Evolutionary conservation across 2,329 filamentous ascomycete genomes (phyloP).

Genomic region (Decorospora gaudefroyi): DNA sequence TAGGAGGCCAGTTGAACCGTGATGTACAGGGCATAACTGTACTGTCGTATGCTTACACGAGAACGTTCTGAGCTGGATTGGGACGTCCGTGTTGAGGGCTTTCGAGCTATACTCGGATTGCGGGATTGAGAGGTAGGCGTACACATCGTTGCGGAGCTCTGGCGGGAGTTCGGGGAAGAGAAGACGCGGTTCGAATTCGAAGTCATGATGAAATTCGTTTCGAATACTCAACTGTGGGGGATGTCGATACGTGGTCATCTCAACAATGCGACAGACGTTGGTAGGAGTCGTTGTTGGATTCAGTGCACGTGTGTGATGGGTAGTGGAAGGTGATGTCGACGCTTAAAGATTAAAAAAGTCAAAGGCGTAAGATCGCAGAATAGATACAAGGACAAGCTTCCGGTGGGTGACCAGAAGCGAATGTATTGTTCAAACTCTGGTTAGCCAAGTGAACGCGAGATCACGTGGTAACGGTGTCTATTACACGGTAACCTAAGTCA

Average conservation of each 20-base stretch:
- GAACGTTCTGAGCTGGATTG: conserved; percentile 31
- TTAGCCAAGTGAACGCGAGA: conserved; percentile 7
- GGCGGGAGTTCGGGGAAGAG: conserved; percentile 36
- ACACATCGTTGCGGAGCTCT: conserved; percentile 40
- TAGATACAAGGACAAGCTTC: not conserved
- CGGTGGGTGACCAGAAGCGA: conserved; percentile 21
- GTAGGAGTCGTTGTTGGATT: not conserved
- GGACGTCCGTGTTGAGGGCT: conserved; percentile 21
- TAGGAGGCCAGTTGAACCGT: conserved; percentile 29
- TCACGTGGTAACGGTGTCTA: conserved; percentile 21
- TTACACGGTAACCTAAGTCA: conserved; percentile 15
- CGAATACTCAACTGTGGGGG: not conserved
- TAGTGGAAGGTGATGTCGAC: not conserved
- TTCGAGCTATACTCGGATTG: not conserved
- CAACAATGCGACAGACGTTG: not conserved
- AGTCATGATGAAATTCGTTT: conserved; percentile 6
- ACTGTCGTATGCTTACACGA: conserved; percentile 33
- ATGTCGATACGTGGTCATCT: not conserved
- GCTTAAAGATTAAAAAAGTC: not conserved
- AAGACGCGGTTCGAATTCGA: conserved; percentile 7
- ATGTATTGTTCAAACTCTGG: not conserved
- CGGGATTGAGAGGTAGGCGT: conserved; percentile 23
- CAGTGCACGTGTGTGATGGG: not conserved
- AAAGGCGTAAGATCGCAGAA: not conserved
- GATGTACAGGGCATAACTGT: conserved; percentile 29